Evolutionary conservation across 2,329 filamentous ascomycete genomes (phyloP).

Genomic region (Blumeria hordei): DNA sequence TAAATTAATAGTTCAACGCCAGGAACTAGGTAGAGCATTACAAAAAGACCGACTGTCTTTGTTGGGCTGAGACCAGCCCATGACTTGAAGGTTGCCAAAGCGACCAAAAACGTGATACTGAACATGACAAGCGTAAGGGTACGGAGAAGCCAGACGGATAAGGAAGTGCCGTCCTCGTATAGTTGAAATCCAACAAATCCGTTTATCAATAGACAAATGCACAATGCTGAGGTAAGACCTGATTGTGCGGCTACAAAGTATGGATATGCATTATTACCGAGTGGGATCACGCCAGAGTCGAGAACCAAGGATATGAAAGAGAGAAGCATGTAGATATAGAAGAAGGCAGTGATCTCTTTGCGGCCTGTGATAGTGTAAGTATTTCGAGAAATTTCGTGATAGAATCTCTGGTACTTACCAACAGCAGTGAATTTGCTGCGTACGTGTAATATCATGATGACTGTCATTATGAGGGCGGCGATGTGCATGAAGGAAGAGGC

Average conservation of each 20-base stretch:
- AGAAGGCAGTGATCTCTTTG: conserved; percentile 62
- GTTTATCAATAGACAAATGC: conserved; percentile 81
- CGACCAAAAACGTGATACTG: conserved; percentile 63
- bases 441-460: conserved; percentile 93
- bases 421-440: conserved; percentile 96
- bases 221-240: conserved; percentile 61
- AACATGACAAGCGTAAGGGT: conserved; percentile 61
- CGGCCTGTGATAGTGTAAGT: conserved; percentile 21
- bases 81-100: conserved; percentile 74
- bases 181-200: conserved; percentile 96
- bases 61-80: conserved; percentile 70
- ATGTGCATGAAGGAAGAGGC: conserved; percentile 87
- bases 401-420: conserved; percentile 29
- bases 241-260: conserved; percentile 82
- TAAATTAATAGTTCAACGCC: conserved; percentile 72
- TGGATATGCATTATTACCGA: conserved; percentile 54
- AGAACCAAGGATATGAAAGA: conserved; percentile 74
- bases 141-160: conserved; percentile 84
- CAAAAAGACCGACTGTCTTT: conserved; percentile 72
- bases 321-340: conserved; percentile 85
- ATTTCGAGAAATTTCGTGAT: conserved; percentile 3
- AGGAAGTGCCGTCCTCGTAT: conserved; percentile 84
- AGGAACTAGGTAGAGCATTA: conserved; percentile 79
- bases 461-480: conserved; percentile 69
- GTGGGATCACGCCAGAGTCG: conserved; percentile 78